phyloP scores from a whole-genome alignment of 106 monocot species.

The Phalaenopsis aphrodite region DNA sequence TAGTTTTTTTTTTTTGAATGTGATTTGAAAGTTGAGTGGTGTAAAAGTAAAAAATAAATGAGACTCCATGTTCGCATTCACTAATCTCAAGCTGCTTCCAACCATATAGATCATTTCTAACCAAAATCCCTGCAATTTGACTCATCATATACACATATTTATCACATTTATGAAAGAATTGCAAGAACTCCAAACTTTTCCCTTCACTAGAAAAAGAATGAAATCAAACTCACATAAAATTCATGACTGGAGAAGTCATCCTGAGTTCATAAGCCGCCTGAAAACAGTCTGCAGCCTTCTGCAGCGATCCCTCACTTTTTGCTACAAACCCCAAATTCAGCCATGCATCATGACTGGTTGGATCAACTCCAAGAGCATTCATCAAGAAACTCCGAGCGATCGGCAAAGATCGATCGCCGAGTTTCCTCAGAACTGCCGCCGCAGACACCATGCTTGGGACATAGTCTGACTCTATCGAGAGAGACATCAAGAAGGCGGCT shows the following conservation, averaged over 20 bases:
- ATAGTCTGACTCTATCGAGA: constrained; percentile 57
- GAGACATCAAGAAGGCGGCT: constrained; percentile 33
- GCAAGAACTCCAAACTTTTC: background rate
- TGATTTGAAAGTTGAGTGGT: too few species aligned
- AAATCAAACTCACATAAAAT: constrained; percentile 19
- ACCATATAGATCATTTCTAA: too few species aligned
- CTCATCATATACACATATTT: constrained; percentile 1
- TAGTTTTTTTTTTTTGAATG: too few species aligned
- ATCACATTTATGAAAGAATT: constrained; percentile 4
- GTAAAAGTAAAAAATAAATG: too few species aligned
- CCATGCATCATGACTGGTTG: constrained; percentile 67
- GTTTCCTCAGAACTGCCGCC: constrained; percentile 32
- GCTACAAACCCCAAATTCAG: constrained; percentile 46
- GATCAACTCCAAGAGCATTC: constrained; percentile 61
- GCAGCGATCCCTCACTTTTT: constrained; percentile 46
- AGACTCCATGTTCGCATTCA: too few species aligned
- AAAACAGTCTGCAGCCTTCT: constrained; percentile 80
- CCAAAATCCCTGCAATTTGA: background rate
- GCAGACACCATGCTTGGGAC: constrained; percentile 68
- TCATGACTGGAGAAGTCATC: constrained; percentile 48
- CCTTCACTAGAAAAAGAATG: background rate
- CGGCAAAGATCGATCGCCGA: constrained; percentile 34
- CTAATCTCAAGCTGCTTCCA: too few species aligned
- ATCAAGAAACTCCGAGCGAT: constrained; percentile 63
- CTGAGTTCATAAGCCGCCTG: constrained; percentile 69